A percentile compares a stretch with the other conserved stretches of the same genome.
Evolutionary conservation across 2,329 filamentous ascomycete genomes (phyloP).

Genomic region (Gaeumannomyces sp.): DNA sequence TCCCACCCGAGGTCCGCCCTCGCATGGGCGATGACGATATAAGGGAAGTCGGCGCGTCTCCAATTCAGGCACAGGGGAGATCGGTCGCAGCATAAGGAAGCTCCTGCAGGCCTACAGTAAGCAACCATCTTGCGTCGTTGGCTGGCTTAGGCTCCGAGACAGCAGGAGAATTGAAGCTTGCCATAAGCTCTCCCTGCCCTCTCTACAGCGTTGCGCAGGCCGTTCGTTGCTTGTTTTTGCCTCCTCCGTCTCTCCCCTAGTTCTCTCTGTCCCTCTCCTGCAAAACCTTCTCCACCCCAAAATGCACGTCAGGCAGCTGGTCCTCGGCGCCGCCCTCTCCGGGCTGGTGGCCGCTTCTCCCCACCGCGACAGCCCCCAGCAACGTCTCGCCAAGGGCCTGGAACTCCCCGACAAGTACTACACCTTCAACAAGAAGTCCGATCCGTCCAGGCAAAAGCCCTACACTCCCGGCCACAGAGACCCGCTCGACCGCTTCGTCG

Average conservation of each 20-base stretch:
- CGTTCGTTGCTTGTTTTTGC: not conserved
- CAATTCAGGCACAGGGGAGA: not conserved
- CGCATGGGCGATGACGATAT: not conserved
- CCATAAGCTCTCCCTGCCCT: too few species aligned
- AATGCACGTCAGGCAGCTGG: slow-evolving; percentile 9
- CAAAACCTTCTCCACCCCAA: not conserved
- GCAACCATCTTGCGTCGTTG: not conserved
- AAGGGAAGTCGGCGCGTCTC: not conserved
- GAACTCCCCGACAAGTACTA: slow-evolving; percentile 37
- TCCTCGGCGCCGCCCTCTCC: slow-evolving; percentile 6
- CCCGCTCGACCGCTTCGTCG: slow-evolving; percentile 56
- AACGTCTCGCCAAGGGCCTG: slow-evolving; percentile 46
- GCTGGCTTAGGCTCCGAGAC: not conserved
- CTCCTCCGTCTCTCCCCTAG: too few species aligned
- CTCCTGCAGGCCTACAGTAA: not conserved
- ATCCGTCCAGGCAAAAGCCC: slow-evolving; percentile 28
- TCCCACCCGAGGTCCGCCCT: not conserved
- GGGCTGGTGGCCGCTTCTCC: slow-evolving; percentile 21
- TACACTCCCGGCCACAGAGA: slow-evolving; percentile 56
- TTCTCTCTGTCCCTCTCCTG: too few species aligned
- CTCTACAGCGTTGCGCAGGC: not conserved
- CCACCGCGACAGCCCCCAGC: slow-evolving; percentile 45
- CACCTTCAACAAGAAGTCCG: slow-evolving; percentile 27
- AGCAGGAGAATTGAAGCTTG: not conserved
- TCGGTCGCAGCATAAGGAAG: not conserved